Evolutionary conservation across 495 filamentous ascomycete genomes (phyloP).

Genomic region (Annulohypoxylon stygium): DNA sequence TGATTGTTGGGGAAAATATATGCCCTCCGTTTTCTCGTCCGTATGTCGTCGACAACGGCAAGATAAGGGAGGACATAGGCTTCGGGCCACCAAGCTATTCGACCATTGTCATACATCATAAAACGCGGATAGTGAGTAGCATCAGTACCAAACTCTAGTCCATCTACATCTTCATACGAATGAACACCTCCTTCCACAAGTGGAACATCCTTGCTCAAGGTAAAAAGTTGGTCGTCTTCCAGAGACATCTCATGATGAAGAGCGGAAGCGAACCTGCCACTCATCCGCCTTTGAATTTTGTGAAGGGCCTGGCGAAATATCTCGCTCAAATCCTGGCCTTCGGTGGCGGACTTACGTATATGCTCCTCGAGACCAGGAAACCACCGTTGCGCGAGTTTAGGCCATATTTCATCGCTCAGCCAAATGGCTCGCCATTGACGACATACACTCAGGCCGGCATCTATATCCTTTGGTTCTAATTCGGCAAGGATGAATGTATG

Average conservation of each 20-base stretch:
- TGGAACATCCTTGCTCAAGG: slow-evolving; percentile 42
- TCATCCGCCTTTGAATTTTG: slow-evolving; percentile 41
- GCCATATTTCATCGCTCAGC: slow-evolving; percentile 52
- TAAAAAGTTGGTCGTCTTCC: slow-evolving; percentile 46
- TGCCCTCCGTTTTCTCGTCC: slow-evolving; percentile 44
- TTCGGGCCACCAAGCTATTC: slow-evolving; percentile 52
- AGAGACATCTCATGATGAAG: slow-evolving; percentile 47
- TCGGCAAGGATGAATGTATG: slow-evolving; percentile 42
- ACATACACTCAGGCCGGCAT: slow-evolving; percentile 41
- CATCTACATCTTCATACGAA: slow-evolving; percentile 44
- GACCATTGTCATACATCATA: slow-evolving; percentile 48
- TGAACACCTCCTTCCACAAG: slow-evolving; percentile 47
- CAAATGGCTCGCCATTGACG: slow-evolving; percentile 43
- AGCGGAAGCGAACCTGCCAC: slow-evolving; percentile 45
- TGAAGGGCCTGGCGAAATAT: slow-evolving; percentile 42
- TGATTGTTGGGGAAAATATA: slow-evolving; percentile 45
- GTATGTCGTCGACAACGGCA: slow-evolving; percentile 50
- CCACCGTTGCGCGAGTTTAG: slow-evolving; percentile 45
- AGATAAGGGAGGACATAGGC: slow-evolving; percentile 48
- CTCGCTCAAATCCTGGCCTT: slow-evolving; percentile 35
- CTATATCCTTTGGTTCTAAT: slow-evolving; percentile 44
- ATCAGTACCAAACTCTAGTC: slow-evolving; percentile 31
- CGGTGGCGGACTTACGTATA: slow-evolving; percentile 31
- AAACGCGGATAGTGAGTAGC: slow-evolving; percentile 45
- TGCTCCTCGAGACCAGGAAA: slow-evolving; percentile 44